These are phyloP conservation scores for Glutinoglossum americanum DNA, from an alignment of 495 filamentous ascomycete species.

Conservation along the genomic window DNA sequence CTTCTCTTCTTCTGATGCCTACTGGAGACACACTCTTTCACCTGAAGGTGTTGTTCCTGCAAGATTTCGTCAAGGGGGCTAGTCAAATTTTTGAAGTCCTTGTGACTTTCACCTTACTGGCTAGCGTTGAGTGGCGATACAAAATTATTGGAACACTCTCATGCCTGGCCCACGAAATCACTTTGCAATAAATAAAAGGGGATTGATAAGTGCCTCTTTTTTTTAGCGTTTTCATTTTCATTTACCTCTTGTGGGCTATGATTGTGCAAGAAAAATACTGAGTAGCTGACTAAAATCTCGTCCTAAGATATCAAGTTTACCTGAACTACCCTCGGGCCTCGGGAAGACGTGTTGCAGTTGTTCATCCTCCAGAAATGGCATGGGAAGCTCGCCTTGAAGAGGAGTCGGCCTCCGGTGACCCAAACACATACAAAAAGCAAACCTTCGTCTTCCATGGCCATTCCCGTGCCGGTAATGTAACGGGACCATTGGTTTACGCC, in stretches of 20 bases:
- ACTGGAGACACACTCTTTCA: background rate
- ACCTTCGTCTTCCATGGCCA: slow-evolving; percentile 71
- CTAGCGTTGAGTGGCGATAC: slow-evolving; percentile 4
- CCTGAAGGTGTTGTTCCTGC: background rate
- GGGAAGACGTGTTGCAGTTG: slow-evolving; percentile 61
- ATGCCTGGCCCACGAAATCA: background rate
- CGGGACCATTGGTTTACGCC: slow-evolving; percentile 82
- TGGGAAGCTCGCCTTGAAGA: slow-evolving; percentile 87
- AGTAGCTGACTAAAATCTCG: background rate
- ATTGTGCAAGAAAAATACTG: background rate
- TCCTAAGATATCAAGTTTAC: slow-evolving; percentile 39
- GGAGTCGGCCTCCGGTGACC: slow-evolving; percentile 29
- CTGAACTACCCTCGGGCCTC: slow-evolving; percentile 68
- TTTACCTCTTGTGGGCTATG: background rate
- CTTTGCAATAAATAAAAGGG: background rate
- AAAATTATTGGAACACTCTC: background rate
- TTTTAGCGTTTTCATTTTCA: background rate
- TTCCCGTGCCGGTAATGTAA: slow-evolving; percentile 70
- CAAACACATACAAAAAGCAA: slow-evolving; percentile 26
- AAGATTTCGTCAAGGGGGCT: background rate
- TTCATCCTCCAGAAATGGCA: slow-evolving; percentile 40
- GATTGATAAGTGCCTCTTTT: background rate
- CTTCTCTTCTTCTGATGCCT: background rate
- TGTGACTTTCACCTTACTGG: background rate
- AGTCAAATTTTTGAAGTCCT: background rate